Evolutionary conservation across 2,329 filamentous ascomycete species (phyloP).

Genomic region (Ustilaginoidea virens): DNA sequence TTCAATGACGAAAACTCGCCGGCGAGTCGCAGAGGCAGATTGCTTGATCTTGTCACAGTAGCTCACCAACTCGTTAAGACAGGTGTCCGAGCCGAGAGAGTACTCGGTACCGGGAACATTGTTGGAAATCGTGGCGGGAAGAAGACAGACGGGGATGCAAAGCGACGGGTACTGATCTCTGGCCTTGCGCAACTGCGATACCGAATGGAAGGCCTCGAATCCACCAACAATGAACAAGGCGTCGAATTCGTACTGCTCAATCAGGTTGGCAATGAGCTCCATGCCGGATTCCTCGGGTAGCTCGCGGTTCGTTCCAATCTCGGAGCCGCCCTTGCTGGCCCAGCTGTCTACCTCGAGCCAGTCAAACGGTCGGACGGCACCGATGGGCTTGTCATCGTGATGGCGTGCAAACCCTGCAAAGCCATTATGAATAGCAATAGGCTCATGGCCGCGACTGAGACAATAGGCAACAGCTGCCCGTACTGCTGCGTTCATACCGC

Average conservation of each 20-base stretch:
- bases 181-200: constrained; percentile 74
- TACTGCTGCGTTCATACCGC: constrained; percentile 96
- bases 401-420: constrained; percentile 90
- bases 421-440: constrained; percentile 87
- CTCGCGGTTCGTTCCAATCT: constrained; percentile 94
- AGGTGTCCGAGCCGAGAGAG: constrained; percentile 91
- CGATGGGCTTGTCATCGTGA: constrained; percentile 66
- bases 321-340: constrained; percentile 92
- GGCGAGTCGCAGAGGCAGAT: constrained; percentile 82
- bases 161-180: constrained; percentile 66
- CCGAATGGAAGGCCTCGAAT: constrained; percentile 89
- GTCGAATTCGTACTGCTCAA: constrained; percentile 78
- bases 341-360: constrained; percentile 94
- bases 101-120: constrained; percentile 97
- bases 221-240: constrained; percentile 85
- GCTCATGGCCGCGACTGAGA: constrained; percentile 77
- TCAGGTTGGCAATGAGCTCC: constrained; percentile 64
- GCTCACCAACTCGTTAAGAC: constrained; percentile 81
- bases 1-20: constrained; percentile 93
- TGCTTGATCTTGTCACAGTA: constrained; percentile 98
- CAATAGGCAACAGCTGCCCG: constrained; percentile 90
- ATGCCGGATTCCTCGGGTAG: constrained; percentile 77
- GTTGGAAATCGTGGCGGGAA: constrained; percentile 97
- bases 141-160: constrained; percentile 78
- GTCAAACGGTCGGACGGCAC: constrained; percentile 69